Percentiles rank a stretch among this genome's conserved stretches.
Evolutionary conservation across 257 asterid genomes (phyloP).

Genomic region (Lycium ferocissimum): DNA sequence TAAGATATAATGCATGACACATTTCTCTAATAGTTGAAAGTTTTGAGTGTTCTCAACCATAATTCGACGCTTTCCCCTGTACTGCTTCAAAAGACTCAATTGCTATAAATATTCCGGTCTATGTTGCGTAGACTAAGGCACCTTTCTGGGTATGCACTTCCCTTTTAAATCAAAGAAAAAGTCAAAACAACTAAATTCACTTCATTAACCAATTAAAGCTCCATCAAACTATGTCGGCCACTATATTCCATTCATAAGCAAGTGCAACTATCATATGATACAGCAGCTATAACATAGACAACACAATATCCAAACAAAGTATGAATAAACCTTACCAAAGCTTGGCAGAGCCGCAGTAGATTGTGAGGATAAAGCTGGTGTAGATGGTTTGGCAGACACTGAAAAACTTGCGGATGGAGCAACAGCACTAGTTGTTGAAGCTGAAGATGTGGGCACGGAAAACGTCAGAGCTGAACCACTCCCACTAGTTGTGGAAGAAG

Average conservation of each 20-base stretch:
- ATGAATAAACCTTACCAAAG: constrained; percentile 50
- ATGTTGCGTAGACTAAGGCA: constrained; percentile 9
- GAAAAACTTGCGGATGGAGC: constrained; percentile 52
- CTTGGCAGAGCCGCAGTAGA: constrained; percentile 52
- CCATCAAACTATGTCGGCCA: background rate
- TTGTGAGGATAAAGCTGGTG: constrained; percentile 55
- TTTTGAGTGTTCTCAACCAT: background rate
- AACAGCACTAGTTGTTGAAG: constrained; percentile 48
- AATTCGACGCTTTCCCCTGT: background rate
- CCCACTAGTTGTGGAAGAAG: constrained; percentile 30
- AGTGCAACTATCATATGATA: background rate
- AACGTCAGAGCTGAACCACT: constrained; percentile 48
- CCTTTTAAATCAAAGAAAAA: background rate
- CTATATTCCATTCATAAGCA: background rate
- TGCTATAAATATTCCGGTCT: background rate
- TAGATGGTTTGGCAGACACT: constrained; percentile 49
- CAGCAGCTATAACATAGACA: constrained; percentile 7
- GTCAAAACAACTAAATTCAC: background rate
- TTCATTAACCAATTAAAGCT: background rate
- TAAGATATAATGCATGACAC: background rate
- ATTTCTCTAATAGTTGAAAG: background rate
- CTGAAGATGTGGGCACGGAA: constrained; percentile 51
- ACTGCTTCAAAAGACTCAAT: constrained; percentile 13
- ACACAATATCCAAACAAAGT: constrained; percentile 23
- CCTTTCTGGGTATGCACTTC: background rate